Conservation (phyloP, 768 basidiomycete species). For the Chlorophyllum brunneum region DNA sequence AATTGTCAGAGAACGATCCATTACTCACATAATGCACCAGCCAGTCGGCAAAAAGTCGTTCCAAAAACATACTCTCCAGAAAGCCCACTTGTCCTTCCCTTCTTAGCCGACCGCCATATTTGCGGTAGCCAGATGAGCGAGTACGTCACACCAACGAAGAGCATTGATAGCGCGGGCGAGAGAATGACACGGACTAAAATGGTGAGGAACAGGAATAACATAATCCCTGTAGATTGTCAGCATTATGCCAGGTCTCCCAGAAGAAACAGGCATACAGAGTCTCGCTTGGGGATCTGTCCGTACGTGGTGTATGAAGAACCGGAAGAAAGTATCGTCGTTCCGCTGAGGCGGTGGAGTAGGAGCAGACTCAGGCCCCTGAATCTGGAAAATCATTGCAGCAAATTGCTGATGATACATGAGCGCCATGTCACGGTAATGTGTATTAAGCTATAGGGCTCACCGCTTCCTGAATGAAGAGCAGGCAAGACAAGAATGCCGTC, state of each 20-base stretch:
- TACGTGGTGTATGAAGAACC: slow-evolving; percentile 54
- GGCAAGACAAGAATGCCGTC: slow-evolving; percentile 79
- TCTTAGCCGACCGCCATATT: slow-evolving; percentile 69
- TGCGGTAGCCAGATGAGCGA: slow-evolving; percentile 84
- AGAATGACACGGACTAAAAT: slow-evolving; percentile 73
- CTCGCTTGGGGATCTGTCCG: slow-evolving; percentile 69
- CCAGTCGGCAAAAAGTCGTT: slow-evolving; percentile 67
- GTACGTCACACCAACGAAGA: slow-evolving; percentile 67
- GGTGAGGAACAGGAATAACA: slow-evolving; percentile 64
- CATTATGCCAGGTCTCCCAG: neutral
- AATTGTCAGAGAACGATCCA: neutral
- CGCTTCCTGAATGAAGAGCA: slow-evolving; percentile 79
- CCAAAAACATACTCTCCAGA: slow-evolving; percentile 71
- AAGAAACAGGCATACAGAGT: slow-evolving; percentile 46
- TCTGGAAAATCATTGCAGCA: slow-evolving; percentile 71
- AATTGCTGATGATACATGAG: slow-evolving; percentile 60
- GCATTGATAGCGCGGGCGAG: slow-evolving; percentile 58
- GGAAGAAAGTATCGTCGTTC: slow-evolving; percentile 33
- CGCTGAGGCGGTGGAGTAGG: slow-evolving; percentile 24
- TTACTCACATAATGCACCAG: slow-evolving; percentile 69
- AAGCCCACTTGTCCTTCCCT: slow-evolving; percentile 69
- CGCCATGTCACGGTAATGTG: neutral
- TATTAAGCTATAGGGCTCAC: slow-evolving; percentile 39
- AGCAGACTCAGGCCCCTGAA: slow-evolving; percentile 74
- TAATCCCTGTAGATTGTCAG: slow-evolving; percentile 45